Evolutionary conservation across 768 basidiomycete species (phyloP).

Genomic region (Suillus subaureus): DNA sequence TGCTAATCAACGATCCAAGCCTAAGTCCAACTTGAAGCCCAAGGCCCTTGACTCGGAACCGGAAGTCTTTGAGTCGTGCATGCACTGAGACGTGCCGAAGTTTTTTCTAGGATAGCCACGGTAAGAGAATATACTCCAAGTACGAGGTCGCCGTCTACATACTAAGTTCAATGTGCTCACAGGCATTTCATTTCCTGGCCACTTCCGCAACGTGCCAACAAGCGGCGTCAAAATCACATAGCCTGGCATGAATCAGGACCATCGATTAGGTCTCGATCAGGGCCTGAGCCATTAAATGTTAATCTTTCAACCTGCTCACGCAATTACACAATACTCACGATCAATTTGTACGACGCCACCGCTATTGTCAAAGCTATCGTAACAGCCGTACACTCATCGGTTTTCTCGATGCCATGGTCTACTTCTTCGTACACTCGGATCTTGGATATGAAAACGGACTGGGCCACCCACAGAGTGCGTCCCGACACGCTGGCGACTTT

Average conservation of each 20-base stretch:
- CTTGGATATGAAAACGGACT: not conserved
- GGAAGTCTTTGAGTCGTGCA: not conserved
- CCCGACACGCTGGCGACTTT: not conserved
- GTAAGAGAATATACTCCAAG: not conserved
- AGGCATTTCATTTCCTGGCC: not conserved
- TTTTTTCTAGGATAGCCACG: not conserved
- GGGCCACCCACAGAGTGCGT: not conserved
- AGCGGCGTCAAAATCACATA: not conserved
- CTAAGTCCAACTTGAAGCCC: not conserved
- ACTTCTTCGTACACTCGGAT: not conserved
- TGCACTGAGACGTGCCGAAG: not conserved
- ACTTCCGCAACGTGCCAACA: not conserved
- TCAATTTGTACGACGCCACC: not conserved
- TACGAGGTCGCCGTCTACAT: not conserved
- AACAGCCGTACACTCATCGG: not conserved
- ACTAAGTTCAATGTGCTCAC: not conserved
- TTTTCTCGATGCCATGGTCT: not conserved
- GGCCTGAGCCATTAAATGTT: not conserved
- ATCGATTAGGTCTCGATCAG: not conserved
- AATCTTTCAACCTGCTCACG: not conserved
- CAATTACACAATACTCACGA: not conserved
- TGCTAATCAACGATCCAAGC: not conserved
- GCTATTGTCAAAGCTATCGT: not conserved
- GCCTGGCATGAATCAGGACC: not conserved
- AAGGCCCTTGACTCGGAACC: not conserved